Evolutionary conservation across 2,329 filamentous ascomycete genomes (phyloP), one percentile per base, ranked within the genome.

Genomic region (Paecilomyces fulvus): DNA sequence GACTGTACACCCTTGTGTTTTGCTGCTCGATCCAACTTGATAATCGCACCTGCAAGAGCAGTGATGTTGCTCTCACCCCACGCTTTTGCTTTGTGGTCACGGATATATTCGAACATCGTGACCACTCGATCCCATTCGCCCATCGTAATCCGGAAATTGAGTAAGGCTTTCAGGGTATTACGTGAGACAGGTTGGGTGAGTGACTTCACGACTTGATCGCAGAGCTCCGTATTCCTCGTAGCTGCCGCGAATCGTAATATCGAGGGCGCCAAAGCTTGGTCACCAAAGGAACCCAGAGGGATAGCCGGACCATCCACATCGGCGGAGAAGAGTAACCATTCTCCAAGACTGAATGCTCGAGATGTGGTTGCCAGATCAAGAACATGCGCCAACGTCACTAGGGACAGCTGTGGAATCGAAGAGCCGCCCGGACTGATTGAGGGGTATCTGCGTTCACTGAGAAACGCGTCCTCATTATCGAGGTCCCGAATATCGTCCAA

Each of bases 221-320:
- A 64, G 21, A 75, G 63, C 3, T 63, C 56, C 7, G 51, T 54
- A 58, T 84, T 77, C 43, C 75, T 69, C 10, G 78, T 77, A 17
- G 77, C 75, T 10, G 76, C 71, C 6, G 81, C 82, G 61, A 82
- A 84, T 17, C 79, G 76, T 31, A 83, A 72, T 28, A 85, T 69
- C 0, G 80, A 76, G 11, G 81, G 77, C 2, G 78, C 74, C 23
- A 85, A 69, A 51, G 70, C 69, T 30, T 75, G 75, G 58, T 81
- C 69, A 2, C 63, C 64, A 60, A 82, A 83, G 25, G 75, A 60
- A 20, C 65, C 63, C 11, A 65, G 61, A 21, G 75, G 68, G 23
- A 85, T 80, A 2, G 80, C 58, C n/a, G 81, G 79, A 0, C 79
- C 80, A 60, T 83, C 80, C 12, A 80, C 60, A 59, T 82, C 80